A percentile compares a stretch with the other conserved stretches of the same genome.
Conservation (phyloP, 2,329 filamentous ascomycete species). For the Stemphylium vesicarium region DNA sequence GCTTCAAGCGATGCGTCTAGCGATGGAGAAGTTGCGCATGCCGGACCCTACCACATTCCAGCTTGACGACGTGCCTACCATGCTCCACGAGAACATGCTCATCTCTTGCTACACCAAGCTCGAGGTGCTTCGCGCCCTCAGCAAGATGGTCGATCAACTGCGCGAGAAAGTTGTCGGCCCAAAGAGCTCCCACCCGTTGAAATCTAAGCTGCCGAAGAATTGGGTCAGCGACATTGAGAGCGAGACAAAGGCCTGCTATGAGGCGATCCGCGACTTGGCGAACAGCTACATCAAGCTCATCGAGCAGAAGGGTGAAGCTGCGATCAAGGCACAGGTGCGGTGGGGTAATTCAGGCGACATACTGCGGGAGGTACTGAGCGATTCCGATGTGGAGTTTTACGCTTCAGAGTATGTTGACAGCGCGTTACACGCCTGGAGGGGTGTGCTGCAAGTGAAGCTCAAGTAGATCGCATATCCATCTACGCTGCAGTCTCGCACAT, state of each 20-base stretch:
- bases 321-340: constrained; percentile 30
- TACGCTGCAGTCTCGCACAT: background rate
- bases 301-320: constrained; percentile 24
- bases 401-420: constrained; percentile 41
- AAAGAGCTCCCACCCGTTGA: constrained; percentile 26
- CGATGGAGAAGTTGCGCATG: constrained; percentile 19
- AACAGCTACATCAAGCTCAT: constrained; percentile 28
- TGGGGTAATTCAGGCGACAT: constrained; percentile 33
- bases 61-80: constrained; percentile 19
- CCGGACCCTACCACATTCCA: constrained; percentile 8
- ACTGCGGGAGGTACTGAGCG: constrained; percentile 26
- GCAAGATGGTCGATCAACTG: constrained; percentile 22
- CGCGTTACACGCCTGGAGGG: constrained; percentile 39
- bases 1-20: constrained; percentile 15
- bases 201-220: constrained; percentile 20
- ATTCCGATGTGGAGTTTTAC: constrained; percentile 33
- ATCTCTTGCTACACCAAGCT: constrained; percentile 31
- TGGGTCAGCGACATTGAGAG: constrained; percentile 20
- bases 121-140: constrained; percentile 26
- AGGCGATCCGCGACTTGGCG: constrained; percentile 21
- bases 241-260: constrained; percentile 18
- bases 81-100: constrained; percentile 35
- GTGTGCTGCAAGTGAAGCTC: constrained; percentile 43
- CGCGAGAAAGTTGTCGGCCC: constrained; percentile 21
- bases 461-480: constrained; percentile 23